Percentiles rank a stretch among this genome's conserved stretches.
These are phyloP conservation scores for Plectosphaerella cucumerina DNA, from an alignment of 2,329 filamentous ascomycete species.

Conservation along the genomic window DNA sequence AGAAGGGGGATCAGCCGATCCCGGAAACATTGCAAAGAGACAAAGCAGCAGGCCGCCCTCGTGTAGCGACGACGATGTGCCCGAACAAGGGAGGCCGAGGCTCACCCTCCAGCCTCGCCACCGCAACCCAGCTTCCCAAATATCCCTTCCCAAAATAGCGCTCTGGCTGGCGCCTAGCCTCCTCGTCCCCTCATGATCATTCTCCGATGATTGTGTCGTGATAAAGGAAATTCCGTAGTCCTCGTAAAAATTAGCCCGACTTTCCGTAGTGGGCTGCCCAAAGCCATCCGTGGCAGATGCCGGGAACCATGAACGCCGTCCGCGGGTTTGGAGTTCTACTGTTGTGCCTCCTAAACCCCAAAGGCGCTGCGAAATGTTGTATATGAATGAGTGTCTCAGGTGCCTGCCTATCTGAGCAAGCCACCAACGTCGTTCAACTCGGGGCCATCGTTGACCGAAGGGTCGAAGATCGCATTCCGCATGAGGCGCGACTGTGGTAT, in stretches of 20 bases:
- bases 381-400: background rate
- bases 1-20: background rate
- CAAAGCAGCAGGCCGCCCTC: constrained; percentile 3
- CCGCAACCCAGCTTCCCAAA: too few species aligned
- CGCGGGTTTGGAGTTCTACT: too few species aligned
- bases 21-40: background rate
- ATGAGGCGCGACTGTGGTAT: constrained; percentile 38
- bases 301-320: too few species aligned
- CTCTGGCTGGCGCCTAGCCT: too few species aligned
- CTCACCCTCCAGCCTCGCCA: too few species aligned
- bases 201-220: background rate
- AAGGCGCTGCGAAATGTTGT: too few species aligned
- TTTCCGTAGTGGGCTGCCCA: too few species aligned
- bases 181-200: background rate
- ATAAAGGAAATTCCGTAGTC: background rate
- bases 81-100: too few species aligned
- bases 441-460: constrained; percentile 23
- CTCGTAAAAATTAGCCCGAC: background rate
- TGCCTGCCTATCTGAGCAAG: constrained; percentile 21
- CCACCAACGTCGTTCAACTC: constrained; percentile 35
- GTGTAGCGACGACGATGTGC: background rate
- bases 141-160: background rate
- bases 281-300: too few species aligned
- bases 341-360: too few species aligned
- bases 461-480: constrained; percentile 20